Evolutionary conservation across 2,329 filamentous ascomycete genomes (phyloP).

Genomic region (Penicillium sp.): DNA sequence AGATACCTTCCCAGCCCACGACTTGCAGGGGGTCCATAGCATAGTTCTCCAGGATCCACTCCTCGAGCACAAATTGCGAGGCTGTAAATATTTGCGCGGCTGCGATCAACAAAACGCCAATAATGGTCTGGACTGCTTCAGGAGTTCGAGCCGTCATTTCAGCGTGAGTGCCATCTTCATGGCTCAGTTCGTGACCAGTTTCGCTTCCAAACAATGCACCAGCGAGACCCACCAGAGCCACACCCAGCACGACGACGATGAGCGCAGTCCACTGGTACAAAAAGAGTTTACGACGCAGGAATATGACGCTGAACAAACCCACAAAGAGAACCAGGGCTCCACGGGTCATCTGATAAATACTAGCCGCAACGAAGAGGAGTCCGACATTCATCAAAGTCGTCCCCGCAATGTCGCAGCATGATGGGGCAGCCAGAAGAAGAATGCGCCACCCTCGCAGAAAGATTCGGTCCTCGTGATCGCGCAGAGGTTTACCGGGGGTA

Average conservation of each 20-base stretch:
- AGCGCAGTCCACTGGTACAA: conserved; percentile 92
- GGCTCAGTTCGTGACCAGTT: conserved; percentile 31
- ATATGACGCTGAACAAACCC: conserved; percentile 87
- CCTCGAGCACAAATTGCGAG: conserved; percentile 91
- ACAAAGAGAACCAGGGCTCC: conserved; percentile 94
- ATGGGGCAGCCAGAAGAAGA: conserved; percentile 71
- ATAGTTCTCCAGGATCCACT: conserved; percentile 79
- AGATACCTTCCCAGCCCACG: conserved; percentile 93
- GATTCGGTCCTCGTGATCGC: conserved; percentile 51
- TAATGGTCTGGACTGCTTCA: conserved; percentile 61
- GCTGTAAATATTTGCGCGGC: conserved; percentile 95
- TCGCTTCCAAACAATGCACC: conserved; percentile 70
- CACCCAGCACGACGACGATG: conserved; percentile 78
- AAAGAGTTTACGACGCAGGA: conserved; percentile 71
- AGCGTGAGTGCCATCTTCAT: conserved; percentile 24
- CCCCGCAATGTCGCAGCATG: conserved; percentile 87
- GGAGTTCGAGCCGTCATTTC: conserved; percentile 42
- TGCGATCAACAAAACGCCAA: conserved; percentile 86
- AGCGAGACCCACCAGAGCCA: conserved; percentile 82
- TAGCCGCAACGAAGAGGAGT: conserved; percentile 85
- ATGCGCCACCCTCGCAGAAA: conserved; percentile 66
- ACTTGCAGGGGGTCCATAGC: conserved; percentile 80
- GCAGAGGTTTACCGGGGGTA: conserved; percentile 48
- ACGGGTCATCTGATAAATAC: conserved; percentile 97
- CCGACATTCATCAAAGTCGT: conserved; percentile 98